Percentiles rank a stretch among this genome's conserved stretches.
Evolutionary conservation across 192 early-diverging fungal genomes (phyloP).

Genomic region (Entomortierella lignicola): DNA sequence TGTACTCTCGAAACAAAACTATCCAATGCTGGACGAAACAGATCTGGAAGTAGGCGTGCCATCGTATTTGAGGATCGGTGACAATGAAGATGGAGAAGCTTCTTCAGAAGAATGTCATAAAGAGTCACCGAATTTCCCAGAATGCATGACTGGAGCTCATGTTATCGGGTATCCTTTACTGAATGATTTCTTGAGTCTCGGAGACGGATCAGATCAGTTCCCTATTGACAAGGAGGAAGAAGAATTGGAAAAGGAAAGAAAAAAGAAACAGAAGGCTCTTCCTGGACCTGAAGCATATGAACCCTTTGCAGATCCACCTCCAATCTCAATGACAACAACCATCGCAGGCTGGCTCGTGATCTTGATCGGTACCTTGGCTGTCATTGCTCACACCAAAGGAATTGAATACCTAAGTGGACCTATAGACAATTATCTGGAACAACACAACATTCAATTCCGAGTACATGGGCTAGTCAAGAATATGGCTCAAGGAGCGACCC

Average conservation of each 20-base stretch:
- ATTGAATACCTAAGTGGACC: slow-evolving; percentile 14
- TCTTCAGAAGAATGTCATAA: slow-evolving; percentile 3
- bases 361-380: slow-evolving; percentile 20
- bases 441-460: slow-evolving; percentile 24
- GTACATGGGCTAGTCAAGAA: slow-evolving; percentile 20
- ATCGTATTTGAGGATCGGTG: slow-evolving; percentile 20
- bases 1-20: slow-evolving; percentile 40
- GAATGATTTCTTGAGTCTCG: slow-evolving; percentile 16
- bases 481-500: neutral
- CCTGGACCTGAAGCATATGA: neutral
- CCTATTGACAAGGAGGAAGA: too few species aligned
- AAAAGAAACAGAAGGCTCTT: neutral
- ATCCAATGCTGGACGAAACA: slow-evolving; percentile 8
- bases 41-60: neutral
- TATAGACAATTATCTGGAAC: slow-evolving; percentile 32
- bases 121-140: slow-evolving; percentile 11
- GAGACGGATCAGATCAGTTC: neutral
- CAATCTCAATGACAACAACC: slow-evolving; percentile 33
- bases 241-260: neutral
- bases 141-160: slow-evolving; percentile 31
- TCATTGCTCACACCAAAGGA: slow-evolving; percentile 28
- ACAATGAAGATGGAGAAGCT: slow-evolving; percentile 1
- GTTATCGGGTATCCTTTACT: slow-evolving; percentile 13
- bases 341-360: slow-evolving; percentile 41
- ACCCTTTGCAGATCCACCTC: slow-evolving; percentile 5